Percentiles rank a stretch among this genome's conserved stretches.
These are phyloP conservation scores for Licmophora abbreviata DNA, from an alignment of 108 stramenopile species.

Conservation along the genomic window DNA sequence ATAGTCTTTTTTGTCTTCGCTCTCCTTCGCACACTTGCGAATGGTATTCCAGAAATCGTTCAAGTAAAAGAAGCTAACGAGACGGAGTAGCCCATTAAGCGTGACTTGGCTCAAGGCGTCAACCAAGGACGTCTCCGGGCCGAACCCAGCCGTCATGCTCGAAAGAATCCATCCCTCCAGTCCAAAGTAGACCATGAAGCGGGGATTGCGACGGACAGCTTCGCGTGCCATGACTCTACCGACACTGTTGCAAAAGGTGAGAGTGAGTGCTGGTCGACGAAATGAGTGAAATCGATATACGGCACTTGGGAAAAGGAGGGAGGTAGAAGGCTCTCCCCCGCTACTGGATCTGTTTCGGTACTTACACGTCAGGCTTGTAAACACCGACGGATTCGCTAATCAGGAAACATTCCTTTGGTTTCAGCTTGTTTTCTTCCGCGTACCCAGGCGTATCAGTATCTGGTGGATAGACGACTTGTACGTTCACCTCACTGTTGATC, in stretches of 20 bases:
- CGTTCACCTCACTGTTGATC: conserved; percentile 21
- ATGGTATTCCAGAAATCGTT: conserved; percentile 71
- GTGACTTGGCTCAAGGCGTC: conserved; percentile 67
- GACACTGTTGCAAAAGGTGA: conserved; percentile 32
- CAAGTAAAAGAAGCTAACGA: conserved; percentile 65
- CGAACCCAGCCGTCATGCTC: conserved; percentile 67
- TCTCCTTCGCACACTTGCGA: conserved; percentile 9
- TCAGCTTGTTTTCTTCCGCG: conserved; percentile 64
- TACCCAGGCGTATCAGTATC: conserved; percentile 98
- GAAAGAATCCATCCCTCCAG: conserved; percentile 83
- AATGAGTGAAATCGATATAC: neutral
- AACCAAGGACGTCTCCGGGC: conserved; percentile 37
- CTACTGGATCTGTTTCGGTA: neutral
- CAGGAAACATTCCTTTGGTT: conserved; percentile 65
- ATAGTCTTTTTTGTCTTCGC: conserved; percentile 1
- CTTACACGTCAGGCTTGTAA: conserved; percentile 53
- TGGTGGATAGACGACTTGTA: conserved; percentile 90
- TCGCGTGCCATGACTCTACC: conserved; percentile 52
- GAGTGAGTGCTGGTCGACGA: neutral
- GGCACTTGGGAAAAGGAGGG: neutral
- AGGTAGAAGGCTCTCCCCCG: neutral
- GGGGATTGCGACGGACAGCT: conserved; percentile 43
- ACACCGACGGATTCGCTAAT: conserved; percentile 59
- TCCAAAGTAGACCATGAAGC: conserved; percentile 61
- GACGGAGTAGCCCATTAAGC: conserved; percentile 55